Evolutionary conservation across 2,329 filamentous ascomycete species (phyloP).

Genomic region (Dothideomycetes sp.): DNA sequence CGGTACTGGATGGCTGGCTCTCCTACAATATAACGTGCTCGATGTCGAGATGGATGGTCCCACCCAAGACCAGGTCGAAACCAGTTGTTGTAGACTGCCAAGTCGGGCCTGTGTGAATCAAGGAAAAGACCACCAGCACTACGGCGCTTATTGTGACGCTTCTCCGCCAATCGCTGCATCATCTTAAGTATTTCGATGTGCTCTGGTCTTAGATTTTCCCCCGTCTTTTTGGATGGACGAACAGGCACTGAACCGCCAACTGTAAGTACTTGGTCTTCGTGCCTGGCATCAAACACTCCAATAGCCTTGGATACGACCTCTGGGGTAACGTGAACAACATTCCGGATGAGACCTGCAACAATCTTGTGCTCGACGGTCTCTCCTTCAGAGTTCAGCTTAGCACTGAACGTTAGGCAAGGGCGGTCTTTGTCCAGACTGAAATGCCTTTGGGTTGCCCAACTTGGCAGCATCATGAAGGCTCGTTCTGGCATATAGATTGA

Average conservation of each 20-base stretch:
- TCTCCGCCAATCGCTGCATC: conserved; percentile 23
- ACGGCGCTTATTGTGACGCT: conserved; percentile 21
- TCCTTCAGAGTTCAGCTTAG: conserved; percentile 40
- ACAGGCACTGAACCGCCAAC: conserved; percentile 23
- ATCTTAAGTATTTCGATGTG: conserved; percentile 6
- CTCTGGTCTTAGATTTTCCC: conserved; percentile 11
- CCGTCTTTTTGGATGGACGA: conserved; percentile 10
- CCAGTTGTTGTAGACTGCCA: conserved; percentile 25
- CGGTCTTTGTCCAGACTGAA: conserved; percentile 44
- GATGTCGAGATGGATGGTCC: conserved; percentile 28
- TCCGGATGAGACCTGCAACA: conserved; percentile 40
- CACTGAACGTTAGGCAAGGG: conserved; percentile 52
- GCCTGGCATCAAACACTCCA: conserved; percentile 8
- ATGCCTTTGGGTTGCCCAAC: conserved; percentile 33
- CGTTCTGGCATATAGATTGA: conserved; percentile 48
- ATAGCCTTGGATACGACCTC: conserved; percentile 18
- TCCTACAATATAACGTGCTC: conserved; percentile 26
- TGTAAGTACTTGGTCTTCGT: conserved; percentile 14
- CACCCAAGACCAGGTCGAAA: conserved; percentile 24
- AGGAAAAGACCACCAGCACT: conserved; percentile 28
- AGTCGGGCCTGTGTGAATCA: conserved; percentile 16
- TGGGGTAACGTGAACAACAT: conserved; percentile 43
- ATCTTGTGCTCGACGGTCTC: conserved; percentile 44
- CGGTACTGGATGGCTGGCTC: conserved; percentile 33
- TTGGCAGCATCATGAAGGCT: conserved; percentile 46